A percentile compares a stretch with the other conserved stretches of the same genome.
phyloP scores from a whole-genome alignment of 2,329 filamentous ascomycete species.

The Zelopaecilomyces penicillatus region DNA sequence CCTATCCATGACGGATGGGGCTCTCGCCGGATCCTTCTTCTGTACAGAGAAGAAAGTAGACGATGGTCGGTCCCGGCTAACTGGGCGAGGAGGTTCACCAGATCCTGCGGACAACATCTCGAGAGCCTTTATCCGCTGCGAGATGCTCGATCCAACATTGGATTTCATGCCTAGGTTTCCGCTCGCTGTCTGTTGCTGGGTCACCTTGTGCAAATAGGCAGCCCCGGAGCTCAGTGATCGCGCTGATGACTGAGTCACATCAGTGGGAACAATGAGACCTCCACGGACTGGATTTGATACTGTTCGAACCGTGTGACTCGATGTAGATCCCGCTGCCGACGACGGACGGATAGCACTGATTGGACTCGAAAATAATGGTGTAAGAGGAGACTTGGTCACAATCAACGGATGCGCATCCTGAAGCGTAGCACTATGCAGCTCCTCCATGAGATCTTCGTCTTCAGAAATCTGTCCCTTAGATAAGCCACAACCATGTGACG shows the following conservation, averaged over 20 bases:
- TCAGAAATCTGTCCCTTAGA: slow-evolving; percentile 47
- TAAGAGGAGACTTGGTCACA: slow-evolving; percentile 76
- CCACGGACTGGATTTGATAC: slow-evolving; percentile 40
- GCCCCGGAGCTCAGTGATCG: slow-evolving; percentile 51
- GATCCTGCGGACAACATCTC: slow-evolving; percentile 59
- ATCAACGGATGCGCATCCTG: slow-evolving; percentile 75
- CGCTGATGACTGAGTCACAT: slow-evolving; percentile 37
- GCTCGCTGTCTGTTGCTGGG: slow-evolving; percentile 40
- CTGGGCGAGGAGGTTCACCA: slow-evolving; percentile 16
- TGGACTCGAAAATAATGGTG: slow-evolving; percentile 45
- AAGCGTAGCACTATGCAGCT: slow-evolving; percentile 72
- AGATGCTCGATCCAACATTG: slow-evolving; percentile 83
- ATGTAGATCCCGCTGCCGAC: slow-evolving; percentile 5
- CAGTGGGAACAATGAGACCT: slow-evolving; percentile 36
- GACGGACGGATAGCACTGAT: slow-evolving; percentile 11
- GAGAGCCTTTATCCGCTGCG: slow-evolving; percentile 86
- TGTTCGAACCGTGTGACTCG: slow-evolving; percentile 32
- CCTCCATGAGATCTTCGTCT: slow-evolving; percentile 80
- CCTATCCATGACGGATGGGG: slow-evolving; percentile 38
- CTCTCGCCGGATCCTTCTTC: slow-evolving; percentile 37
- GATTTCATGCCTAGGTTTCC: slow-evolving; percentile 51
- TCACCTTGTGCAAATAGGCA: slow-evolving; percentile 45
- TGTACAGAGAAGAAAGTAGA: slow-evolving; percentile 53
- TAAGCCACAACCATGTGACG: slow-evolving; percentile 18
- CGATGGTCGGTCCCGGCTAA: slow-evolving; percentile 33